Evolutionary conservation across 768 basidiomycete species (phyloP).

Genomic region (Rhodotorula paludigena): DNA sequence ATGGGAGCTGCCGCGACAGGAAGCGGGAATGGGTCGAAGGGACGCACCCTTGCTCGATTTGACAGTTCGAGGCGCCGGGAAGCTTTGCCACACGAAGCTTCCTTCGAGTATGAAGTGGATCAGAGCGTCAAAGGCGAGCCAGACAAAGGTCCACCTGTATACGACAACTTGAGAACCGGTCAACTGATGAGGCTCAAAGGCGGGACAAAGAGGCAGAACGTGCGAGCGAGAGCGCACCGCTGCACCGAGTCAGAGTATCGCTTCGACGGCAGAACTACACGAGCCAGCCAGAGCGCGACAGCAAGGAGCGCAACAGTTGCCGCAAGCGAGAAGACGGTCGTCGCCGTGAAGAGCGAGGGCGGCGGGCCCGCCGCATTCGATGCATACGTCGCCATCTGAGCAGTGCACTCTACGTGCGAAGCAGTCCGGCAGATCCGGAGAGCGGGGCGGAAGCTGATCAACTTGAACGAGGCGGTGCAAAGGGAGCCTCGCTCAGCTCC

Average conservation of each 20-base stretch:
- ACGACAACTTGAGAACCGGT: too few relatives aligned
- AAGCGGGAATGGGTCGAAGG: background rate
- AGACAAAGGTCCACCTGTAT: conserved; percentile 11
- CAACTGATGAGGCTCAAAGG: too few relatives aligned
- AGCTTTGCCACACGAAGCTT: conserved; percentile 12
- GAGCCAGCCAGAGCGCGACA: background rate
- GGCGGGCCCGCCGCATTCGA: too few relatives aligned
- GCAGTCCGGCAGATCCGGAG: too few relatives aligned
- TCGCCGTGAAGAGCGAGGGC: conserved; percentile 9
- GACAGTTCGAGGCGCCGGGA: conserved; percentile 18
- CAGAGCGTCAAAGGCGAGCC: conserved; percentile 20
- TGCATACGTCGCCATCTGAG: background rate
- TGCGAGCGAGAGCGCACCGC: background rate
- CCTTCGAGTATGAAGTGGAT: conserved; percentile 28
- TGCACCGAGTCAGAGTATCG: background rate
- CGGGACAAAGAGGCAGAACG: too few relatives aligned
- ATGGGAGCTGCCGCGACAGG: background rate
- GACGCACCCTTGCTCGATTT: conserved; percentile 14
- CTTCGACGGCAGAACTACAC: background rate
- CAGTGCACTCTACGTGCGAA: too few relatives aligned
- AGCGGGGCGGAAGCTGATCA: too few relatives aligned
- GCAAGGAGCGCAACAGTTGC: conserved; percentile 19
- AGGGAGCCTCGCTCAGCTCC: too few relatives aligned
- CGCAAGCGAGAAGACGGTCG: conserved; percentile 14
- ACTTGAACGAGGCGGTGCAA: too few relatives aligned